These are phyloP conservation scores for Heracleum sosnowskyi DNA, from an alignment of 129 eudicot species.

Conservation along the genomic window DNA sequence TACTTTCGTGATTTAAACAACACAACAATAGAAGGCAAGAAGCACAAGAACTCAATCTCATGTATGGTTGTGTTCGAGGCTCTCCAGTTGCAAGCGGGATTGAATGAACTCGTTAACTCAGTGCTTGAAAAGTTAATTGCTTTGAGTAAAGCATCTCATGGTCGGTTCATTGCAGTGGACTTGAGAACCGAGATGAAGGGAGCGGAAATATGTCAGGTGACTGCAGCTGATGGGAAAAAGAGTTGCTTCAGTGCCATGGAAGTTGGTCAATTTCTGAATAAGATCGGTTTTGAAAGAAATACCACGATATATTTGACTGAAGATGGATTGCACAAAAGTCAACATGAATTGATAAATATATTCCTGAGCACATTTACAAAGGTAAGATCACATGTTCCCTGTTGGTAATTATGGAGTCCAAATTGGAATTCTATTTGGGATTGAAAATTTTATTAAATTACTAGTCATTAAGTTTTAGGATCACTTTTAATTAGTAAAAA, in stretches of 20 bases:
- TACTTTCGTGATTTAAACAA: conserved; percentile 28
- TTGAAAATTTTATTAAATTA: background rate
- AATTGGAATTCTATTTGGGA: background rate
- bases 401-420: background rate
- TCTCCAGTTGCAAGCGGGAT: conserved; percentile 12
- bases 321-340: conserved; percentile 31
- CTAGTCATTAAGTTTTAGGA: background rate
- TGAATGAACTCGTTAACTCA: background rate
- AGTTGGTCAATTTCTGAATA: conserved; percentile 40
- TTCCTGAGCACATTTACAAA: conserved; percentile 56
- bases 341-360: conserved; percentile 25
- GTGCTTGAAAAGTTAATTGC: background rate
- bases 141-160: background rate
- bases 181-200: conserved; percentile 32
- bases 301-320: conserved; percentile 67
- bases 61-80: conserved; percentile 55
- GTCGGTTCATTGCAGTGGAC: conserved; percentile 22
- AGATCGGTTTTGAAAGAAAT: conserved; percentile 31
- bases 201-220: conserved; percentile 26
- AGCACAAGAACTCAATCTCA: conserved; percentile 26
- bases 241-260: conserved; percentile 45
- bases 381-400: conserved; percentile 26
- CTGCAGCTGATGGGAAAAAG: conserved; percentile 16
- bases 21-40: conserved; percentile 14
- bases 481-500: too few relatives aligned